Evolutionary conservation across 164 flowering plant species (phyloP).

Genomic region (Berberis thunbergii): DNA sequence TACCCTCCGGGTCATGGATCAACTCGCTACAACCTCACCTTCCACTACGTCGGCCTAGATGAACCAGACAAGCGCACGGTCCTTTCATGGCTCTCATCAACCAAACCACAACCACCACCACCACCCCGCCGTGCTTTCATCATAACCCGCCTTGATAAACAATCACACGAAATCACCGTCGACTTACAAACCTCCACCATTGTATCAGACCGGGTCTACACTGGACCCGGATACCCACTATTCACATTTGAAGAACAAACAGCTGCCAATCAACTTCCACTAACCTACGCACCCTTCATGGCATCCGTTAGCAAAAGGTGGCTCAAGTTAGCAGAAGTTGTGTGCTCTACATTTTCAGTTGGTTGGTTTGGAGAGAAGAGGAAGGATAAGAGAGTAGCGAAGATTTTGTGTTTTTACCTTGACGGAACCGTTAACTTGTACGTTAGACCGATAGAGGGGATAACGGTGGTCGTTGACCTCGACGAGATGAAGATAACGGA

Average conservation of each 20-base stretch:
- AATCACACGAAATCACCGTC: neutral
- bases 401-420: conserved; percentile 24
- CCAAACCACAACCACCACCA: neutral
- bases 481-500: conserved; percentile 36
- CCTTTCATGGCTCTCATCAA: conserved; percentile 1
- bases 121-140: neutral
- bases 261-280: neutral
- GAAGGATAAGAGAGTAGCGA: conserved; percentile 17
- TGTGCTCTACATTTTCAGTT: neutral
- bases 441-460: conserved; percentile 45
- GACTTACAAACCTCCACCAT: neutral
- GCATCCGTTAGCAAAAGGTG: neutral
- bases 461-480: conserved; percentile 35
- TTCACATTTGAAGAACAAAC: neutral
- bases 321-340: neutral
- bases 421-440: conserved; percentile 37
- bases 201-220: neutral
- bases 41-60: neutral
- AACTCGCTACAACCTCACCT: neutral
- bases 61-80: neutral
- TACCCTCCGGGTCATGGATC: neutral
- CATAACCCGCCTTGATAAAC: neutral
- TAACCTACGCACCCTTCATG: neutral
- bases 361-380: conserved; percentile 24
- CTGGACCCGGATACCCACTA: neutral